Base-by-base conservation (phyloP, 2,329 filamentous ascomycete genomes). In the Hypocrella siamensis region DNA sequence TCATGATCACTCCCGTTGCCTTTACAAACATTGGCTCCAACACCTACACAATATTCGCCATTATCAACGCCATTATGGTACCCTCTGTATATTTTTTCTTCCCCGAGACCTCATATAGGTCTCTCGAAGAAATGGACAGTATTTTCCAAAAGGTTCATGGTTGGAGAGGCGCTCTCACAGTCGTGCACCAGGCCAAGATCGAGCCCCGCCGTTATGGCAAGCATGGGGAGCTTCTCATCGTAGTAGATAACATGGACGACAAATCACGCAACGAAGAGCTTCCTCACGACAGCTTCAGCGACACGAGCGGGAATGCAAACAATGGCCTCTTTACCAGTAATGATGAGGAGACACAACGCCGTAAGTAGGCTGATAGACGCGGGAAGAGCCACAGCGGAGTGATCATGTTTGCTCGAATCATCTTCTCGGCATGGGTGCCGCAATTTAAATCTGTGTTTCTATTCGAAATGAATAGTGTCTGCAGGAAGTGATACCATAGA, bases 11-110 rank as follows among this genome's bases (percentile, higher is more conserved):
- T 0, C 71, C 71, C 0, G 54, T 73, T 3, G 60, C 67, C 2
- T 70, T 75, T 38, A 53, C 63, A 35, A 67, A 54, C 35, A 77
- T 78, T 38, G 48, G 53, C 12, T 67, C 70, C 52, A 57, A 70
- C 42, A 76, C 72, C 0, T 77, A 78, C 48, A 67, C 70, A 43
- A 68, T 79, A 41, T 79, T 79, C 43, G 73, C 73, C 9, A 62
- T 73, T 28, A 73, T 78, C 53, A 77, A 77, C 46, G 63, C 65
- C 39, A 56, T 66, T 41, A 72, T 74, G 46, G 59, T 73, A 0
- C 69, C 70, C 0, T 56, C 52, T 3, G 57, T 71, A 17, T 75
- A 70, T 48, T 67, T 70, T 51, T 73, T 73, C 57, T 76, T 70
- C 51, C 73, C 73, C 1, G 74, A 78, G 50, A 78, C 74, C 8